phyloP scores from a whole-genome alignment of 148 eudicot species.

The Cornus controversa region DNA sequence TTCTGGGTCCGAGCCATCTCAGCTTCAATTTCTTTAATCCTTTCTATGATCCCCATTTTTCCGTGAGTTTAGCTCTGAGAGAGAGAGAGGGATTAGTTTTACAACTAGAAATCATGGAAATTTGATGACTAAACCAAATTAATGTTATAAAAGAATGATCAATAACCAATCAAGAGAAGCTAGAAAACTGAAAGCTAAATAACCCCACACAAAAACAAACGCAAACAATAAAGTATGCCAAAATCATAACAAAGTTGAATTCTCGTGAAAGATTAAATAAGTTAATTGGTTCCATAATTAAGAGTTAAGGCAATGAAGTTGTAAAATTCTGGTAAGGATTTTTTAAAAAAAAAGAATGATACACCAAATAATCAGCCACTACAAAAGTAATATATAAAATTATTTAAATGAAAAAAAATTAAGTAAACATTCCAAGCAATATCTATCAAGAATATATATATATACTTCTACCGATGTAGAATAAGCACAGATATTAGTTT shows the following conservation, averaged over 20 bases:
- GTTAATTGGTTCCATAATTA: neutral
- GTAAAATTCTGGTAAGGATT: neutral
- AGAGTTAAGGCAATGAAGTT: neutral
- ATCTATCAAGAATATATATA: neutral
- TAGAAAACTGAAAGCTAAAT: neutral
- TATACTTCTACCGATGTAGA: neutral
- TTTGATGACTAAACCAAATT: neutral
- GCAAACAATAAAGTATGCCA: too few species aligned
- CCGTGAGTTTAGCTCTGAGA: slow-evolving; percentile 26
- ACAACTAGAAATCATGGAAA: neutral
- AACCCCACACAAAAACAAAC: neutral
- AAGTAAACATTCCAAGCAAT: neutral
- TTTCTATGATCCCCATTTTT: slow-evolving; percentile 94
- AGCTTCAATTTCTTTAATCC: slow-evolving; percentile 95
- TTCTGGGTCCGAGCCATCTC: slow-evolving; percentile 99
- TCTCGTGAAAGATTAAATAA: neutral
- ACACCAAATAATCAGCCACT: neutral
- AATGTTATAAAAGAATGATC: neutral
- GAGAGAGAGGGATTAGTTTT: slow-evolving; percentile 4
- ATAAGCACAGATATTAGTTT: too few species aligned
- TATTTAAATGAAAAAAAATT: neutral
- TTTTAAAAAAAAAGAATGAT: neutral
- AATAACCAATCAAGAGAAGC: neutral
- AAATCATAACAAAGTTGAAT: too few species aligned
- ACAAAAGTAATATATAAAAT: neutral